These are phyloP conservation scores for Kuraishia hungarica DNA, from an alignment of 805 yeast species.

Conservation along the genomic window DNA sequence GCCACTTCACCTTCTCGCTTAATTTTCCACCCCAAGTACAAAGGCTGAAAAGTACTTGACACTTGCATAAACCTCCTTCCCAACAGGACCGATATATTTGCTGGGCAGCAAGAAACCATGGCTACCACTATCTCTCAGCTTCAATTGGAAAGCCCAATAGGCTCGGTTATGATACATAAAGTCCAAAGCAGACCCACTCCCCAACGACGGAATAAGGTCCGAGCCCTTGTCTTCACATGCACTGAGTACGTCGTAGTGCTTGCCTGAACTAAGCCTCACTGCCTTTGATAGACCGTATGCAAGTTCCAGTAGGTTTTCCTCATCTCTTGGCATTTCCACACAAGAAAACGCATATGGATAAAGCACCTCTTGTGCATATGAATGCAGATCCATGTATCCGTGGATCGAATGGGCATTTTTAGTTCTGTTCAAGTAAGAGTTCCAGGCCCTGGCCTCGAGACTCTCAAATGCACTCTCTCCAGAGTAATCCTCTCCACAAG, in stretches of 20 bases:
- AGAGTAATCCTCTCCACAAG: conserved; percentile 78
- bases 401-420: conserved; percentile 48
- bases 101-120: conserved; percentile 79
- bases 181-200: conserved; percentile 75
- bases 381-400: conserved; percentile 78
- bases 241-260: conserved; percentile 58
- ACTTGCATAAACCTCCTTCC: conserved; percentile 63
- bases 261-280: conserved; percentile 55
- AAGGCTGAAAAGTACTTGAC: conserved; percentile 58
- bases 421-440: conserved; percentile 37
- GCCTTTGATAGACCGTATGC: conserved; percentile 77
- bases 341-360: conserved; percentile 83
- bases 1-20: not conserved
- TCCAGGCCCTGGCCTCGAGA: conserved; percentile 44
- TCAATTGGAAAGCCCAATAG: conserved; percentile 77
- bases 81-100: conserved; percentile 65
- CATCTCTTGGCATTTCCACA: conserved; percentile 62
- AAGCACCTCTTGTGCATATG: conserved; percentile 76
- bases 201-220: conserved; percentile 64
- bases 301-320: conserved; percentile 71
- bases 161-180: conserved; percentile 80
- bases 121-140: conserved; percentile 72
- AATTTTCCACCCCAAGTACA: conserved; percentile 20
- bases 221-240: conserved; percentile 77
- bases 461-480: conserved; percentile 72